phyloP scores from a whole-genome alignment of 306 rosid genomes.

The Hippophae rhamnoides region DNA sequence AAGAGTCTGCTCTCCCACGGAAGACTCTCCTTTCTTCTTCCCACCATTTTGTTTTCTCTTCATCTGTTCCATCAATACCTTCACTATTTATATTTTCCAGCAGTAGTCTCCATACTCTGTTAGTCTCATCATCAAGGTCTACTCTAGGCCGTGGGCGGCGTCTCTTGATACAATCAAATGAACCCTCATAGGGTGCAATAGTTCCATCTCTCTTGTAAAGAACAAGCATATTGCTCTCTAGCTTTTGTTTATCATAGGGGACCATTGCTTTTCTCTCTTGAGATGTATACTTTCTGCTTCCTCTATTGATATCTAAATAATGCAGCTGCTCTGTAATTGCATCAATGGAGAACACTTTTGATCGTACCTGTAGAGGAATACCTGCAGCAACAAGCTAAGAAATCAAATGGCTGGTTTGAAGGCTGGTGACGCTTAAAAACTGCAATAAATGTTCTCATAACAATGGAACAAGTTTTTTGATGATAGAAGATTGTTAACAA shows the following conservation, averaged over 20 bases:
- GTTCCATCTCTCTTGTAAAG: conserved; percentile 43
- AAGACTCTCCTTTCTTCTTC: conserved; percentile 90
- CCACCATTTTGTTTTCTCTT: conserved; percentile 88
- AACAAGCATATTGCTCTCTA: conserved; percentile 33
- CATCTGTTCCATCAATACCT: conserved; percentile 88
- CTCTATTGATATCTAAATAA: conserved; percentile 45
- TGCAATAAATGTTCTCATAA: background rate
- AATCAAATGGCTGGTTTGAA: conserved; percentile 1
- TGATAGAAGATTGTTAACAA: no score
- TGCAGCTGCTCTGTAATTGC: conserved; percentile 45
- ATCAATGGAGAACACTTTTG: conserved; percentile 24
- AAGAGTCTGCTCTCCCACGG: conserved; percentile 89
- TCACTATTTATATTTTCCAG: conserved; percentile 70
- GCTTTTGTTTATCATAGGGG: conserved; percentile 31
- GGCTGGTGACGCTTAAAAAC: background rate
- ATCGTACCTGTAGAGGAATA: conserved; percentile 18
- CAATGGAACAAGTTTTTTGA: conserved; percentile 1
- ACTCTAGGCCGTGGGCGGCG: conserved; percentile 76
- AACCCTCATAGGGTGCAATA: conserved; percentile 43
- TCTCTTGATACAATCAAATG: conserved; percentile 53
- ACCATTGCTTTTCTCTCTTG: conserved; percentile 40
- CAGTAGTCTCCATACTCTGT: conserved; percentile 91
- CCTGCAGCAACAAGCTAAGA: conserved; percentile 31
- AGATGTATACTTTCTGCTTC: conserved; percentile 27
- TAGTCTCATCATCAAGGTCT: conserved; percentile 85